Conservation (phyloP, 2,329 filamentous ascomycete genomes). For the Trichoderma arundinaceum region DNA sequence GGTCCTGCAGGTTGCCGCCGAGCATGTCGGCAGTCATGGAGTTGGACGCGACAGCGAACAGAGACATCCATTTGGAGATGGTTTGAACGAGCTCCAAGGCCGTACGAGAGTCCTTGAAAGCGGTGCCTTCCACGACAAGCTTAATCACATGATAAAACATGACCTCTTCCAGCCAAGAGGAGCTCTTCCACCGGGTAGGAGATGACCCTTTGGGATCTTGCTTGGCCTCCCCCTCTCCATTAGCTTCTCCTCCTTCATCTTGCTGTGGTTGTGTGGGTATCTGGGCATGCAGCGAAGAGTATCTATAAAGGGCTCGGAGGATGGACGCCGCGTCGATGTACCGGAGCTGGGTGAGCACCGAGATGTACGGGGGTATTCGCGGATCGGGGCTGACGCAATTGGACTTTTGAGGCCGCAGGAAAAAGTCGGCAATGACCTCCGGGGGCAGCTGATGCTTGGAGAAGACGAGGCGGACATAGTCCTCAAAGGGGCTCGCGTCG, state of each 20-base stretch:
- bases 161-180: slow-evolving; percentile 77
- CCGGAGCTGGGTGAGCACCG: slow-evolving; percentile 57
- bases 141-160: slow-evolving; percentile 94
- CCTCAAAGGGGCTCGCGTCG: slow-evolving; percentile 58
- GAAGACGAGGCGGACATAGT: slow-evolving; percentile 56
- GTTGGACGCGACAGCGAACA: slow-evolving; percentile 59
- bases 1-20: slow-evolving; percentile 51
- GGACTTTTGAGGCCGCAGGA: slow-evolving; percentile 59
- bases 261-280: slow-evolving; percentile 22
- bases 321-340: slow-evolving; percentile 62
- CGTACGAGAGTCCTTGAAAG: slow-evolving; percentile 54
- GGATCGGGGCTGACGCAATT: slow-evolving; percentile 62
- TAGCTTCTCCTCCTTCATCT: slow-evolving; percentile 18
- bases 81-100: slow-evolving; percentile 57
- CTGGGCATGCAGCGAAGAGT: slow-evolving; percentile 57
- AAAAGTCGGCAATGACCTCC: slow-evolving; percentile 60
- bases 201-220: slow-evolving; percentile 37
- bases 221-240: slow-evolving; percentile 18
- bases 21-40: slow-evolving; percentile 57
- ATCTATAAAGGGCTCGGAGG: slow-evolving; percentile 60
- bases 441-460: slow-evolving; percentile 59
- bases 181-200: slow-evolving; percentile 57
- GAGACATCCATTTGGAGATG: slow-evolving; percentile 63
- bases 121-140: slow-evolving; percentile 68
- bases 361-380: slow-evolving; percentile 63